These are phyloP conservation scores for Phylloporus rhodoxanthus DNA, from an alignment of 768 basidiomycete species.

Conservation along the genomic window DNA sequence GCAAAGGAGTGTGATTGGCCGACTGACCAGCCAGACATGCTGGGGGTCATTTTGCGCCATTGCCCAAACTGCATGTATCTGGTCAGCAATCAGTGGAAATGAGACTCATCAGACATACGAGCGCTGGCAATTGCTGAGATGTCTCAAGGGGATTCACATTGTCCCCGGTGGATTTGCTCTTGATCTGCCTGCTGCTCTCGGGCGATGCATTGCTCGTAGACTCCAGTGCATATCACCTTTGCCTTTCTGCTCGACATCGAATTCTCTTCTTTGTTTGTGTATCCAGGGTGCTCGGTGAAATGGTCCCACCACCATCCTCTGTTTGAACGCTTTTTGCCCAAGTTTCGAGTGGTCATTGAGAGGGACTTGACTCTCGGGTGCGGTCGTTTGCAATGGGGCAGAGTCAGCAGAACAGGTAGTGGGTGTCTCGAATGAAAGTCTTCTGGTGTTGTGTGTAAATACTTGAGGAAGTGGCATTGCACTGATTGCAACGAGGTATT, in stretches of 20 bases:
- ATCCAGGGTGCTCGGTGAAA: constrained; percentile 5
- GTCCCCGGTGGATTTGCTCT: not conserved
- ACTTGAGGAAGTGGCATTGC: too few species aligned
- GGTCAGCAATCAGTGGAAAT: too few species aligned
- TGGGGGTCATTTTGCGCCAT: constrained; percentile 1
- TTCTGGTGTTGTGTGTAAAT: too few species aligned
- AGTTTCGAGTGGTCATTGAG: too few species aligned
- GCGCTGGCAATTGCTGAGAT: not conserved
- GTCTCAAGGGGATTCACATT: not conserved
- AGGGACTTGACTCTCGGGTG: too few species aligned
- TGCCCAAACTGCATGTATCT: constrained; percentile 5
- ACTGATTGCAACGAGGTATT: too few species aligned
- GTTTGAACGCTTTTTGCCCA: too few species aligned
- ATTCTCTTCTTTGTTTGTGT: not conserved
- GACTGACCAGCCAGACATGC: constrained; percentile 6
- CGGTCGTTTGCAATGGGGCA: too few species aligned
- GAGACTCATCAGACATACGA: not conserved
- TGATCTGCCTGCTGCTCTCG: constrained; percentile 1
- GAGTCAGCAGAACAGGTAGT: too few species aligned
- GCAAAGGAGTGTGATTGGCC: constrained; percentile 2
- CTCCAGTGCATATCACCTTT: not conserved
- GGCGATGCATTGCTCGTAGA: not conserved
- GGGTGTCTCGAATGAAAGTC: too few species aligned
- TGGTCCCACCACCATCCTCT: too few species aligned
- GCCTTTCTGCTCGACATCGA: constrained; percentile 2